Conservation (phyloP, 768 basidiomycete genomes). For the Kondoa subrosea region DNA sequence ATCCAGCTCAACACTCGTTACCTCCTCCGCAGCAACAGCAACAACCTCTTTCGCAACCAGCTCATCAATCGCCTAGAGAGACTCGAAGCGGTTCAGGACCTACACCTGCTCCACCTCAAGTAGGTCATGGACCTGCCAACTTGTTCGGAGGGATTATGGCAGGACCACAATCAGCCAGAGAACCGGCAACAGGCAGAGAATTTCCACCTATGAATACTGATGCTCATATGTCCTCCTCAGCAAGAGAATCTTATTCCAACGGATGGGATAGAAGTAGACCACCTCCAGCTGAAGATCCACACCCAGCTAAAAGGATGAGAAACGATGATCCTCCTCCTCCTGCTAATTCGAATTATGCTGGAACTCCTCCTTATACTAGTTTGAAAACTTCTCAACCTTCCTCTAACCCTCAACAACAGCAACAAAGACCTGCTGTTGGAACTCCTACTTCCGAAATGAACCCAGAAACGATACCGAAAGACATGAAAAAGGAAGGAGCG, state of each 20-base stretch:
- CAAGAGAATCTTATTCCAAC: neutral
- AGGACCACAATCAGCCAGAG: no score
- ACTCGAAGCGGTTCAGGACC: neutral
- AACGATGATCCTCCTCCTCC: neutral
- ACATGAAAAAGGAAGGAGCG: conserved; percentile 47
- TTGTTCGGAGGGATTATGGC: conserved; percentile 3
- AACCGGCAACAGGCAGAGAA: no score
- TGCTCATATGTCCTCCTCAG: neutral
- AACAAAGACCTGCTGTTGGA: neutral
- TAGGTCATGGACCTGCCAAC: neutral
- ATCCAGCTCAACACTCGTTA: neutral
- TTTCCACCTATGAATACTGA: neutral
- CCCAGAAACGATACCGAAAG: conserved; percentile 33
- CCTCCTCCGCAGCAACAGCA: conserved; percentile 2
- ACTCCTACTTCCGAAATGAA: conserved; percentile 11
- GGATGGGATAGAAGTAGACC: neutral
- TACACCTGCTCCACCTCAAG: neutral
- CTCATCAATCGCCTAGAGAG: neutral
- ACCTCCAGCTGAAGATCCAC: neutral
- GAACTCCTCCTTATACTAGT: neutral
- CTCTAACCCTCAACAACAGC: neutral
- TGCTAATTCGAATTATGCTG: neutral
- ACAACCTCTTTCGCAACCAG: neutral
- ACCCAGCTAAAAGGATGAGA: neutral
- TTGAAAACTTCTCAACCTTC: neutral